These are phyloP conservation scores for Hirsutella minnesotensis DNA, from an alignment of 2,329 filamentous ascomycete genomes.

Conservation along the genomic window DNA sequence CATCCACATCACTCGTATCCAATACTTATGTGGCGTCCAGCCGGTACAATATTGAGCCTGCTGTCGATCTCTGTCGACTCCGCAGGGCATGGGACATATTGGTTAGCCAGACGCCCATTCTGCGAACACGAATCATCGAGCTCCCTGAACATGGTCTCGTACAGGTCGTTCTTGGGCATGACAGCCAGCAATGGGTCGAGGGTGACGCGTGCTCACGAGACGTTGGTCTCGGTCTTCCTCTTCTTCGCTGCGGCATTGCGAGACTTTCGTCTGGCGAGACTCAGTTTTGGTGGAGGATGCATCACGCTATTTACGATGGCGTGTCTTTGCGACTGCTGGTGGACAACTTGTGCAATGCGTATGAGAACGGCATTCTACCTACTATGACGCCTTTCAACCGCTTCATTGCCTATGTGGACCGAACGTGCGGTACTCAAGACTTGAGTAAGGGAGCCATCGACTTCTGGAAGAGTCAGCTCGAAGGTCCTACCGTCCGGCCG, in stretches of 20 bases:
- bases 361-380: not conserved
- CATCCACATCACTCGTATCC: not conserved
- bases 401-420: not conserved
- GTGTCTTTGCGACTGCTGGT: not conserved
- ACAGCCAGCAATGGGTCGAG: not conserved
- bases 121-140: slow-evolving; percentile 4
- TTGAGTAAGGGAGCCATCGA: not conserved
- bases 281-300: not conserved
- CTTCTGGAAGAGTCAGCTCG: not conserved
- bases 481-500: not conserved
- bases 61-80: slow-evolving; percentile 1
- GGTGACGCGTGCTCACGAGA: not conserved
- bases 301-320: slow-evolving; percentile 1
- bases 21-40: slow-evolving; percentile 2
- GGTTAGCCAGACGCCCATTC: not conserved
- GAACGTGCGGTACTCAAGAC: no score
- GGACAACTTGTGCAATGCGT: not conserved
- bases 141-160: not conserved
- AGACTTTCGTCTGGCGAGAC: no score
- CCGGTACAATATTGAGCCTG: not conserved
- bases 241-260: no score
- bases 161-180: not conserved
- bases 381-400: not conserved
- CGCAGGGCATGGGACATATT: slow-evolving; percentile 1
- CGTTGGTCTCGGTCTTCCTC: not conserved